Conservation (phyloP, 257 asterid species). For the Cynanchum wilfordii region DNA sequence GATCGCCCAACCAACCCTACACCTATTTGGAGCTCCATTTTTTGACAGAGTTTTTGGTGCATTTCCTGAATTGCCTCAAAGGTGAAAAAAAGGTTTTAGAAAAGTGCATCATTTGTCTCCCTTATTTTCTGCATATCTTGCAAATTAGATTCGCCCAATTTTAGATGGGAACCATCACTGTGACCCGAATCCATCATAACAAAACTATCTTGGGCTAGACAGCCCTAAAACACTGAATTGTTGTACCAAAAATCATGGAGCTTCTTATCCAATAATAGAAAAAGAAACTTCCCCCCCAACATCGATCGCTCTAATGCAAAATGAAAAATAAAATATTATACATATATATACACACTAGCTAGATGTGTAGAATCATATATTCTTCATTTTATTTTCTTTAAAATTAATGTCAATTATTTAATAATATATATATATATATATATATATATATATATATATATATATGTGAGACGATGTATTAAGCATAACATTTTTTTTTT, state of each 20-base stretch:
- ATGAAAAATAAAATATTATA: neutral
- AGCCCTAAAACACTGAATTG: neutral
- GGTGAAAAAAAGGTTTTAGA: neutral
- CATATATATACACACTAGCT: too few relatives aligned
- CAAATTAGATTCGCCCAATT: neutral
- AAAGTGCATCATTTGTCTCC: neutral
- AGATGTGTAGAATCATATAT: too few relatives aligned
- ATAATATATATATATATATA: too few relatives aligned
- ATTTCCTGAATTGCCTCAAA: neutral
- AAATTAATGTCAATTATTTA: too few relatives aligned
- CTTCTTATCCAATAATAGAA: neutral
- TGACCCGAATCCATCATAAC: neutral
- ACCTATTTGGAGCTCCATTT: neutral
- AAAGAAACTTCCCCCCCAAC: neutral
- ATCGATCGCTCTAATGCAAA: too few relatives aligned
- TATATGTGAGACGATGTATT: too few relatives aligned
- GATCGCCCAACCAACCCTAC: neutral
- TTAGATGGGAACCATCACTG: neutral
- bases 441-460: too few relatives aligned
- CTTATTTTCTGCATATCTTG: neutral
- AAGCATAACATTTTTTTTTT: too few relatives aligned
- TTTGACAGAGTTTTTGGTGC: neutral
- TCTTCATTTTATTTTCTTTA: too few relatives aligned
- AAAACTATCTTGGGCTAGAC: neutral
- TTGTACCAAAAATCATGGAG: neutral